These are phyloP conservation scores for Alnus glutinosa DNA, from an alignment of 306 rosid genomes.

Conservation along the genomic window DNA sequence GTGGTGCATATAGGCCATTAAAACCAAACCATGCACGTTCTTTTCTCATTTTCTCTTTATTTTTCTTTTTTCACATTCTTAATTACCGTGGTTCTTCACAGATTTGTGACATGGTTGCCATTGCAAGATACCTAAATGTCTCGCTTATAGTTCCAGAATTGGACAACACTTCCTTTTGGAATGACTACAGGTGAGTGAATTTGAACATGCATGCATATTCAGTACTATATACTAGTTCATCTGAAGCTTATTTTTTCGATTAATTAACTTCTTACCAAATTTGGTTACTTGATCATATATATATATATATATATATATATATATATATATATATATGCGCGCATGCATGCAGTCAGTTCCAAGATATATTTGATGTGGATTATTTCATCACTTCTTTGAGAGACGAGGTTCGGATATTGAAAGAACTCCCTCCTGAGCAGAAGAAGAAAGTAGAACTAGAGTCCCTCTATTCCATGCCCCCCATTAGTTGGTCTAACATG, in stretches of 20 bases:
- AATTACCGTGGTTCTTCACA: constrained; percentile 22
- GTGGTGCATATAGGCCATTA: too few species aligned
- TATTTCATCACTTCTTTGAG: constrained; percentile 75
- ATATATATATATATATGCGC: too few species aligned
- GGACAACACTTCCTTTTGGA: constrained; percentile 91
- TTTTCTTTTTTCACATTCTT: too few species aligned
- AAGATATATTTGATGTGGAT: constrained; percentile 78
- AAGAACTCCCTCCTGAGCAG: constrained; percentile 20
- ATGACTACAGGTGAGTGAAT: constrained; percentile 56
- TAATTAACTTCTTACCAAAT: background rate
- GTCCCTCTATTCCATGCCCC: constrained; percentile 52
- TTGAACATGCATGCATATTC: too few species aligned
- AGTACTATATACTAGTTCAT: too few species aligned
- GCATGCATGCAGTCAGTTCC: constrained; percentile 55
- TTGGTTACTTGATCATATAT: too few species aligned
- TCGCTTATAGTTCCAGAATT: constrained; percentile 91
- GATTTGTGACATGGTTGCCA: constrained; percentile 96
- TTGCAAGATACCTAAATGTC: constrained; percentile 78
- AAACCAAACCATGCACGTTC: too few species aligned
- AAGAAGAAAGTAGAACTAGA: constrained; percentile 45
- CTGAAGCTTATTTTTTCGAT: background rate
- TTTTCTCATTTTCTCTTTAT: too few species aligned
- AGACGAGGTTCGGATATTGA: constrained; percentile 82
- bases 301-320: too few species aligned
- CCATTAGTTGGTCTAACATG: constrained; percentile 86